Base-by-base conservation (phyloP, 257 asterid genomes). In the Fraxinus anomala region DNA sequence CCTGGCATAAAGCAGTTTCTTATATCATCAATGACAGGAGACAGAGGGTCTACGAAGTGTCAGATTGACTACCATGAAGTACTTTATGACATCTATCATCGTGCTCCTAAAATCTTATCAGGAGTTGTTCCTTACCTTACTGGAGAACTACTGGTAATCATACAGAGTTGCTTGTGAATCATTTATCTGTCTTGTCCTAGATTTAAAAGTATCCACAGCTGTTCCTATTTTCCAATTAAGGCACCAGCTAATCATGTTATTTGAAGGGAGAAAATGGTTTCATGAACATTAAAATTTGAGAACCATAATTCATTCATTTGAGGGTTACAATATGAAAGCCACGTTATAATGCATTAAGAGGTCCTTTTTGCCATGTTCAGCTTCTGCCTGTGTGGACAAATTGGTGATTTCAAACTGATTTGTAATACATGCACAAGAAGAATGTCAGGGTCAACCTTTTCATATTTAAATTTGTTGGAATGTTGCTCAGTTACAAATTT, bases 121-220 rank as follows among this genome's bases (percentile, higher is more conserved):
- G 98, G 99, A 85, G 96, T 92, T 79, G 93, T 92, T 79, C 96
- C 99, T 77, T 92, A 91, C 84, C 85, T 96, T 78, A 94, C 97
- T n/a, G 98, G 96, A 82, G 99, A 96, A 88, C 91, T 96, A 73
- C 89, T 91, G 99, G 99, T 96, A 91, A 86, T 70, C 73, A 63
- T 70, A 78, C 54, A 79, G 72, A 30, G 68, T 77, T 86, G 73
- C 63, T 76, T 81, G 19, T 24, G 69, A 11, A 63, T 61, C 75
- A 12, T 87, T 30, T 76, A 24, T 71, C 69, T 79, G 76, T 21
- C 8, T 37, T 33, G 21, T 73, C 26, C 76, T 51, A 74, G 68
- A 42, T 51, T 42, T 30, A 39, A 13, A 42, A 54, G 74, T 12
- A 68, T 5, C 54, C 28, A n/a, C 33, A 69, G 78, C 42, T 16